phyloP scores from a whole-genome alignment of 2,329 filamentous ascomycete genomes.

The Aspergillus latus region DNA sequence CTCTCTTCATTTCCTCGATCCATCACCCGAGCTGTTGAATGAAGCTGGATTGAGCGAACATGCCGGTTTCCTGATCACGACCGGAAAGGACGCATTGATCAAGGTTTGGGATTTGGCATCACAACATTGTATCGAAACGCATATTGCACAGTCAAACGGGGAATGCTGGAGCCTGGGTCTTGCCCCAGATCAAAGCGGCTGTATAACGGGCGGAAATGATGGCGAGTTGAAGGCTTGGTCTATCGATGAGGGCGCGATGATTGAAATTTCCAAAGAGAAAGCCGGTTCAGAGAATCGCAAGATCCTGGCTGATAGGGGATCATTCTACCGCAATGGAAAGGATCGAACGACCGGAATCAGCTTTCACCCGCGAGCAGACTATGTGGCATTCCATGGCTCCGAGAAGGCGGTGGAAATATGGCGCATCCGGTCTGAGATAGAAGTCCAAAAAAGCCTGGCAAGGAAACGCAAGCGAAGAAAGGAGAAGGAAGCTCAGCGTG shows the following conservation, averaged over 20 bases:
- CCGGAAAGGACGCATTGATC: slow-evolving; percentile 90
- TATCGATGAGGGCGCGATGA: slow-evolving; percentile 64
- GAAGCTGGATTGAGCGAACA: slow-evolving; percentile 57
- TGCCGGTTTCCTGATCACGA: slow-evolving; percentile 74
- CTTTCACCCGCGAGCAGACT: slow-evolving; percentile 83
- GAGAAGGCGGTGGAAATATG: slow-evolving; percentile 93
- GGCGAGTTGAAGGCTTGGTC: slow-evolving; percentile 96
- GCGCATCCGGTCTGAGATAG: slow-evolving; percentile 80
- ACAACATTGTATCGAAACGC: slow-evolving; percentile 95
- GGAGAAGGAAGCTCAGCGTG: slow-evolving; percentile 63
- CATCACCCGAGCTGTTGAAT: slow-evolving; percentile 52
- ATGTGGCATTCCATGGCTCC: slow-evolving; percentile 87
- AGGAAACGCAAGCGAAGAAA: slow-evolving; percentile 84
- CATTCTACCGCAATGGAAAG: slow-evolving; percentile 78
- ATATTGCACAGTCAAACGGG: slow-evolving; percentile 91
- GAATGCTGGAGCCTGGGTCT: slow-evolving; percentile 95
- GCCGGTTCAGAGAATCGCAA: slow-evolving; percentile 62
- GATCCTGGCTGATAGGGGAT: slow-evolving; percentile 75
- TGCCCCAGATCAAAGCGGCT: slow-evolving; percentile 78
- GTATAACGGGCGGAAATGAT: slow-evolving; percentile 92
- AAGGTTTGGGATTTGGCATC: slow-evolving; percentile 95
- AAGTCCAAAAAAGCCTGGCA: slow-evolving; percentile 82
- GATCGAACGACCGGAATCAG: slow-evolving; percentile 77
- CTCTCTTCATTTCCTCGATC: slow-evolving; percentile 75
- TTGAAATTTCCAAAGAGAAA: slow-evolving; percentile 61